Evolutionary conservation across 1,284 basidiomycete genomes (phyloP).

Genomic region (Pascua sp.): DNA sequence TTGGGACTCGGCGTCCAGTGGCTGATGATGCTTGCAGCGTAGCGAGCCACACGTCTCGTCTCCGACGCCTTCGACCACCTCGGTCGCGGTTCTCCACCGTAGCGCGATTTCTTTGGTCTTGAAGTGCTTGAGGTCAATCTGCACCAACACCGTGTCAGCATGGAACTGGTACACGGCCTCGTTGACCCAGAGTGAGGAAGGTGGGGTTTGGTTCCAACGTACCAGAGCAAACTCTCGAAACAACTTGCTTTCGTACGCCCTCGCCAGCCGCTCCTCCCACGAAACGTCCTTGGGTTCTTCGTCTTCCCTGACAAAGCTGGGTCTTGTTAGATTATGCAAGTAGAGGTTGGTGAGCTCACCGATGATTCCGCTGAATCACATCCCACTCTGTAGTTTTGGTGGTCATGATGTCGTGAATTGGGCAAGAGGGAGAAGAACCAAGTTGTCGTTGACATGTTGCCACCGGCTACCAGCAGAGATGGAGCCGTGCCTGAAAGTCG

Average conservation of each 20-base stretch:
- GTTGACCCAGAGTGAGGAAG: background rate
- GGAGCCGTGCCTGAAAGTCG: too few relatives aligned
- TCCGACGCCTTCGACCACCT: constrained; percentile 77
- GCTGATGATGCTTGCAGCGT: constrained; percentile 67
- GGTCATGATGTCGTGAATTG: too few relatives aligned
- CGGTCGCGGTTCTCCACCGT: constrained; percentile 84
- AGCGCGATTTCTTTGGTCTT: constrained; percentile 87
- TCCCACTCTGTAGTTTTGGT: constrained; percentile 46
- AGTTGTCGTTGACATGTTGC: too few relatives aligned
- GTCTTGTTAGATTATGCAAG: background rate
- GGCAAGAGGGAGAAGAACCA: background rate
- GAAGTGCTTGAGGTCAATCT: constrained; percentile 88
- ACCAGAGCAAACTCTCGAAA: constrained; percentile 83
- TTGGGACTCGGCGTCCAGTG: constrained; percentile 18
- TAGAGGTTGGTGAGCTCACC: constrained; percentile 25
- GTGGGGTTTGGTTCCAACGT: constrained; percentile 3
- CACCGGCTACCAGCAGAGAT: too few relatives aligned
- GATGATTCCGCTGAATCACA: constrained; percentile 51
- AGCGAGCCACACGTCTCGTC: constrained; percentile 83
- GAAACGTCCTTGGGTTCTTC: constrained; percentile 49
- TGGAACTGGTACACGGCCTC: background rate
- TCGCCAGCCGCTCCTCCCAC: constrained; percentile 77
- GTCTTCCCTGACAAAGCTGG: constrained; percentile 75
- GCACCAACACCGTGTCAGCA: background rate
- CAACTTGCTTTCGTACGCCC: constrained; percentile 78